Conservation (phyloP, 306 rosid species). For the Lagenaria siceraria region DNA sequence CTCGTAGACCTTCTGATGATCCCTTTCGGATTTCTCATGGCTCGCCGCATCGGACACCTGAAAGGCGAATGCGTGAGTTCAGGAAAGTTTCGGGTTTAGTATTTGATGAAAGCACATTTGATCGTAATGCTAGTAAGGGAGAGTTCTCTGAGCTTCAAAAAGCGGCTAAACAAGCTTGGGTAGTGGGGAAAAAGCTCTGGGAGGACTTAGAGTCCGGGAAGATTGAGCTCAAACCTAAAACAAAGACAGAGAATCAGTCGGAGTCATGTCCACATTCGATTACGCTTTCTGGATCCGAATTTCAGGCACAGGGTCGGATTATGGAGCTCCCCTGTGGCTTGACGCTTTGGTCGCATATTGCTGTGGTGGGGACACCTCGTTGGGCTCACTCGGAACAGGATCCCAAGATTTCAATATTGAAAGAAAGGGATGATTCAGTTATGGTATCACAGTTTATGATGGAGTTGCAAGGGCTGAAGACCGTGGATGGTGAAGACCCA, state of each 20-base stretch:
- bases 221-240: slow-evolving; percentile 6
- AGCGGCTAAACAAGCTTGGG: slow-evolving; percentile 64
- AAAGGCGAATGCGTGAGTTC: slow-evolving; percentile 27
- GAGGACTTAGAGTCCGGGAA: slow-evolving; percentile 44
- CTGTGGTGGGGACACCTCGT: slow-evolving; percentile 84
- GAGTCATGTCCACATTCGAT: slow-evolving; percentile 58
- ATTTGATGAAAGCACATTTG: slow-evolving; percentile 32
- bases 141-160: slow-evolving; percentile 44
- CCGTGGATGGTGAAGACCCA: slow-evolving; percentile 85
- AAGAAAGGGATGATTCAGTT: slow-evolving; percentile 52
- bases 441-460: slow-evolving; percentile 91
- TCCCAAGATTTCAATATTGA: slow-evolving; percentile 62
- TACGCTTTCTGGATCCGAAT: slow-evolving; percentile 42
- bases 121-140: slow-evolving; percentile 15
- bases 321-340: slow-evolving; percentile 74
- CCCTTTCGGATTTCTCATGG: slow-evolving; percentile 20
- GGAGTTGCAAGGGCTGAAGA: slow-evolving; percentile 89
- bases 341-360: slow-evolving; percentile 79
- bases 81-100: slow-evolving; percentile 56
- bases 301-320: slow-evolving; percentile 29
- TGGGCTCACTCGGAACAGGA: slow-evolving; percentile 72
- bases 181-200: slow-evolving; percentile 58
- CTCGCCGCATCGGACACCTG: slow-evolving; percentile 15
- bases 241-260: slow-evolving; percentile 33
- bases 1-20: slow-evolving; percentile 19